Base-by-base conservation (phyloP, 1,284 basidiomycete genomes). In the Thecaphora frezii region DNA sequence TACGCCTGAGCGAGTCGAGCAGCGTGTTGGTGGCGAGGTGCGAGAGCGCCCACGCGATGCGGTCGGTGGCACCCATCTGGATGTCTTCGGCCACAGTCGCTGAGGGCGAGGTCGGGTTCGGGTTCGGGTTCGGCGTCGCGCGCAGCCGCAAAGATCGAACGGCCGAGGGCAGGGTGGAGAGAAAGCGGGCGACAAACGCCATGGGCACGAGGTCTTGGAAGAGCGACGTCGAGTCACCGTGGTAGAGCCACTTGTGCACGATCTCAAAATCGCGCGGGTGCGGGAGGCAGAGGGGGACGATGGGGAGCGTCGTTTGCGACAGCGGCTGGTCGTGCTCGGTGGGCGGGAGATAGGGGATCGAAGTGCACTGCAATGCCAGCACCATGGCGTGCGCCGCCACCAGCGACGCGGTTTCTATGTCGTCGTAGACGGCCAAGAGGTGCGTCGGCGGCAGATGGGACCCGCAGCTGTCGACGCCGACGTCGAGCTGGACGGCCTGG, bases 311-410 rank as follows among this genome's bases (percentile, higher is more conserved):
- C 30, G 44, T 24, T 23, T 39, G 44, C 9, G 53, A 57, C 9
- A 42, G 41, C 28, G 48, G 26, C 14, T 42, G 13, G n/a, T 23
- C 30, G 30, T 46, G 50, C 26, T 47, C 36, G 18, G 40, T 47
- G 0, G 47, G 38, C 1, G 64, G 48, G 3, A 68, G 36, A 30
- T 59, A 61, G 5, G 66, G 66, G 25, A 68, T 61, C 22, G 66
- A 65, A 16, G 65, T 56, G 44, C 66, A 68, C 47, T 68, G 66
- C 22, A 68, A 44, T 14, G 66, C 61, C 19, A 61, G 24, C 2
- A 62, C 55, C n/a, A 51, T 26, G 2, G 49, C 58, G 23, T 68
- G 66, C 16, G 58, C 55, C 13, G 52, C 52, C 14, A 61, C 58
- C 19, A 68, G 37, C 18, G 52, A 61, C 1, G 63, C 54, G 4